Evolutionary conservation across 2,329 filamentous ascomycete genomes (phyloP).

Genomic region (Cladosporium sp.): DNA sequence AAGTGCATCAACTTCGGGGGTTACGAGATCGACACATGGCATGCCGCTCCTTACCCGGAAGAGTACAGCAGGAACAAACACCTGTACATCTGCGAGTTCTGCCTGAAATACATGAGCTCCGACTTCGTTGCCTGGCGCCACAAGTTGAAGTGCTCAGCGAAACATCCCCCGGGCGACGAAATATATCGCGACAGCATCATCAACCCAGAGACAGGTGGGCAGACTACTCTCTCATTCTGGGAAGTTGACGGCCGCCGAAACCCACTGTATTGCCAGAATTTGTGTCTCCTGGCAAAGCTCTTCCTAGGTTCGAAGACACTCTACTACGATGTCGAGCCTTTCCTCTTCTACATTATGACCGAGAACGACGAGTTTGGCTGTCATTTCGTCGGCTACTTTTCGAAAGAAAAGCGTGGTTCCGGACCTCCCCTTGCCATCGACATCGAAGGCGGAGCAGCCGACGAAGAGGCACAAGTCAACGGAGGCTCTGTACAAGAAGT

Average conservation of each 20-base stretch:
- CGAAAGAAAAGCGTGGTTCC: conserved; percentile 78
- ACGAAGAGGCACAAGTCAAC: conserved; percentile 18
- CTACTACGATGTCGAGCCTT: conserved; percentile 96
- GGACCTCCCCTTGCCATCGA: conserved; percentile 64
- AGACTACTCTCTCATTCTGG: conserved; percentile 66
- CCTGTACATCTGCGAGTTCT: conserved; percentile 99
- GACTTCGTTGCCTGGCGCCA: conserved; percentile 98
- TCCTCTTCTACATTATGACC: conserved; percentile 94
- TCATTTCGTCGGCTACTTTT: conserved; percentile 98
- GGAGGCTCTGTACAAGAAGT: conserved; percentile 20
- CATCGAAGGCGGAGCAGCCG: conserved; percentile 24
- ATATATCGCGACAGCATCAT: conserved; percentile 90
- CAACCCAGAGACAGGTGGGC: conserved; percentile 30
- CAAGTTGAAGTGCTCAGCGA: conserved; percentile 89
- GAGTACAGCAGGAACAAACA: conserved; percentile 96
- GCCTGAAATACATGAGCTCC: conserved; percentile 98
- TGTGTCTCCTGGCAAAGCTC: conserved; percentile 90
- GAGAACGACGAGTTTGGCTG: conserved; percentile 89
- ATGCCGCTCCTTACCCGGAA: conserved; percentile 94
- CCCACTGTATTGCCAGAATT: conserved; percentile 96
- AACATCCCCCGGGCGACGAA: conserved; percentile 94
- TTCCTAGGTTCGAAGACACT: conserved; percentile 98
- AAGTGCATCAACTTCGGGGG: conserved; percentile 98
- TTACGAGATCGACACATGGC: conserved; percentile 98
- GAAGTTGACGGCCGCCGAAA: conserved; percentile 97